A percentile compares a stretch with the other conserved stretches of the same genome.
phyloP scores from a whole-genome alignment of 1,284 basidiomycete species.

The Ganoderma leucocontextum region DNA sequence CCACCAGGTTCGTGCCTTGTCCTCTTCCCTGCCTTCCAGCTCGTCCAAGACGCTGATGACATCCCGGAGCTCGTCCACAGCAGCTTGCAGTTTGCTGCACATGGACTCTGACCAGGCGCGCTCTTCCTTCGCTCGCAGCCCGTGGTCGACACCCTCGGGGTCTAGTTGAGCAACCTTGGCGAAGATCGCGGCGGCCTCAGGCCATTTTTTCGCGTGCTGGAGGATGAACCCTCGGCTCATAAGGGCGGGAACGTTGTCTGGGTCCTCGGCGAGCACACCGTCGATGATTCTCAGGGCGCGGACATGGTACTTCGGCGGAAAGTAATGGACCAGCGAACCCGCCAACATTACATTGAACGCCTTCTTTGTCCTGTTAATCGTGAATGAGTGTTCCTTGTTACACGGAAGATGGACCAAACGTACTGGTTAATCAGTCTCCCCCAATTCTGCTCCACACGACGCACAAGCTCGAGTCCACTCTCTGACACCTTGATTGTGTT shows the following conservation, averaged over 20 bases:
- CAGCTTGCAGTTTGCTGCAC: slow-evolving; percentile 59
- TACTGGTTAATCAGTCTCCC: slow-evolving; percentile 66
- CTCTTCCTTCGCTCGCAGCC: slow-evolving; percentile 84
- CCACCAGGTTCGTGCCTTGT: slow-evolving; percentile 86
- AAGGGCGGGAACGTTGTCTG: slow-evolving; percentile 71
- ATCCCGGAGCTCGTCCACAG: slow-evolving; percentile 61
- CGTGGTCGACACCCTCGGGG: slow-evolving; percentile 55
- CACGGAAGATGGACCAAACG: slow-evolving; percentile 32
- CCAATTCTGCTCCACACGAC: slow-evolving; percentile 63
- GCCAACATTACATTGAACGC: slow-evolving; percentile 74
- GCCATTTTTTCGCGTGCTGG: slow-evolving; percentile 73
- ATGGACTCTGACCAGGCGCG: slow-evolving; percentile 87
- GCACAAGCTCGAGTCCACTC: slow-evolving; percentile 69
- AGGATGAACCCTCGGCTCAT: slow-evolving; percentile 83
- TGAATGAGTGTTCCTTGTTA: not conserved
- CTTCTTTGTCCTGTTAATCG: slow-evolving; percentile 56
- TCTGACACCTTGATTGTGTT: slow-evolving; percentile 79
- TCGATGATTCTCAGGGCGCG: slow-evolving; percentile 81
- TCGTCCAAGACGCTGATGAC: slow-evolving; percentile 67
- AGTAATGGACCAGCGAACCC: slow-evolving; percentile 84
- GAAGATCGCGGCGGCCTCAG: slow-evolving; percentile 74
- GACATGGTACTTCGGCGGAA: slow-evolving; percentile 89
- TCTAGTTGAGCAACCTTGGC: slow-evolving; percentile 55
- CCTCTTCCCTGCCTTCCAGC: slow-evolving; percentile 58
- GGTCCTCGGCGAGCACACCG: slow-evolving; percentile 70